Conservation (phyloP, 139 green algal species). For the Picocystis salinarum region DNA sequence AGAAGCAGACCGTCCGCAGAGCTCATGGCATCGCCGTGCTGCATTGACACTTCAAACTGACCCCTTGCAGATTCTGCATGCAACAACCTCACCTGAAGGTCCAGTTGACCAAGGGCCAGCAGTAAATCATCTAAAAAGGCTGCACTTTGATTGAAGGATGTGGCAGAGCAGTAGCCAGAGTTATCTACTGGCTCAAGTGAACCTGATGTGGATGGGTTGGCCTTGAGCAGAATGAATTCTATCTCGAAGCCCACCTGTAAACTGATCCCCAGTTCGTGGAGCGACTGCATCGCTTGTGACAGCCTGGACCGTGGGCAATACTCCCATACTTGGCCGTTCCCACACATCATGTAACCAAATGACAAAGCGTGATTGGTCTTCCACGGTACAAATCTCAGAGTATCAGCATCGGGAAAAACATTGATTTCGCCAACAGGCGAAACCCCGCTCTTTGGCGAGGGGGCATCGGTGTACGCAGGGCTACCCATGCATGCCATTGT, state of each 20-base stretch:
- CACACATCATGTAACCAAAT: too few species aligned
- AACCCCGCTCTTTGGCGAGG: too few species aligned
- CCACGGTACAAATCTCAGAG: too few species aligned
- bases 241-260: conserved; percentile 22
- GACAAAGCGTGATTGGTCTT: too few species aligned
- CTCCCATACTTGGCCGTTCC: conserved; percentile 10
- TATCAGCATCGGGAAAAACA: too few species aligned
- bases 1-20: conserved; percentile 31
- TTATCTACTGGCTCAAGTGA: conserved; percentile 12
- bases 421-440: too few species aligned
- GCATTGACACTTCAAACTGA: conserved; percentile 34
- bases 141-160: conserved; percentile 12
- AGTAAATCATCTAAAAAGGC: conserved; percentile 32
- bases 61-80: conserved; percentile 31
- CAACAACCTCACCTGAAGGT: conserved; percentile 26
- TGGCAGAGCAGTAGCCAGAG: conserved; percentile 18
- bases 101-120: conserved; percentile 12
- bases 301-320: conserved; percentile 24
- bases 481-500: too few species aligned
- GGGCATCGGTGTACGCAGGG: too few species aligned
- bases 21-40: conserved; percentile 10
- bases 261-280: conserved; percentile 3
- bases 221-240: conserved; percentile 30
- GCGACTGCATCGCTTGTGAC: conserved; percentile 3
- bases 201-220: neutral